Evolutionary conservation across 2,329 filamentous ascomycete genomes (phyloP).

Genomic region (Phialocephala sp.): DNA sequence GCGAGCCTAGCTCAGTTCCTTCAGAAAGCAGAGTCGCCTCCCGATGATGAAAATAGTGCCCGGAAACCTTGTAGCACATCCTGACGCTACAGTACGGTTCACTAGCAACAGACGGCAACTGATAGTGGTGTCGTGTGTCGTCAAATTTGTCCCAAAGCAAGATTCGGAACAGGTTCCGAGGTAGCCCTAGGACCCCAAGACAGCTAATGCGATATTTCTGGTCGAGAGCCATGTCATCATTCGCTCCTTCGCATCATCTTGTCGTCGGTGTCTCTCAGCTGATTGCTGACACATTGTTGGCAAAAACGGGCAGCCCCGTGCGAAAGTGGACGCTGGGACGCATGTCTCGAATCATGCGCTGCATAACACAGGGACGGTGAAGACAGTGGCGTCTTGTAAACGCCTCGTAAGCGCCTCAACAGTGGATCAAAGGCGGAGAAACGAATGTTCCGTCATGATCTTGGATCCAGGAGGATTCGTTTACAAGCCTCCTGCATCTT

Average conservation of each 20-base stretch:
- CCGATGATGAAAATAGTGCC: neutral
- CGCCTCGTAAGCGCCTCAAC: neutral
- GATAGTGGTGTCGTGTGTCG: neutral
- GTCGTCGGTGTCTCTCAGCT: neutral
- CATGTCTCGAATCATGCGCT: neutral
- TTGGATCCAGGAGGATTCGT: neutral
- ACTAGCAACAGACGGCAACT: neutral
- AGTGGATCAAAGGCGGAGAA: neutral
- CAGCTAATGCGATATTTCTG: slow-evolving; percentile 1
- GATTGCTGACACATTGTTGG: neutral
- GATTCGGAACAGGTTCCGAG: neutral
- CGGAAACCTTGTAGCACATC: neutral
- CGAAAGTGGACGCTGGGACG: neutral
- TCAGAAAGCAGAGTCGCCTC: neutral
- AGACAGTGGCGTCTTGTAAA: slow-evolving; percentile 1
- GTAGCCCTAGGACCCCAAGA: neutral
- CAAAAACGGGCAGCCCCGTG: neutral
- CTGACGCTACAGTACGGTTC: neutral
- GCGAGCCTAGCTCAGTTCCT: neutral
- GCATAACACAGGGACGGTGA: neutral
- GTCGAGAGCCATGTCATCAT: neutral
- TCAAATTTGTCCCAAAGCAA: neutral
- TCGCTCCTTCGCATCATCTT: neutral
- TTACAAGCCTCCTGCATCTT: neutral
- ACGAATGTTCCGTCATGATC: neutral